Evolutionary conservation across 2,329 filamentous ascomycete species (phyloP).

Genomic region (Didymella arachidicola): DNA sequence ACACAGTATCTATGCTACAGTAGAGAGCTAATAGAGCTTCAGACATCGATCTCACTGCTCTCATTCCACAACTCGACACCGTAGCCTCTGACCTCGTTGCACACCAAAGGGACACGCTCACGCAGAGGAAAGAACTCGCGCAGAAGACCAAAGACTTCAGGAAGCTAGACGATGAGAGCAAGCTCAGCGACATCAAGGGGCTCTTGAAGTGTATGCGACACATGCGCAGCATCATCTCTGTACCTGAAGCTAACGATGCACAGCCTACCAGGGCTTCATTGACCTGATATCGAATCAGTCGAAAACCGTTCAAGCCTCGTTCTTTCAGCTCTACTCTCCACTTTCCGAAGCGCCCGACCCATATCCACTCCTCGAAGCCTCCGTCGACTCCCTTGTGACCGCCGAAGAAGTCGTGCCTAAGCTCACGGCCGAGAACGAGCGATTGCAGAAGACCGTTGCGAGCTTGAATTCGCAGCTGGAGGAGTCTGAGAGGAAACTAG

Average conservation of each 20-base stretch:
- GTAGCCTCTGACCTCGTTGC: constrained; percentile 94
- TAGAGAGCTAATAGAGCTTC: constrained; percentile 30
- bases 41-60: constrained; percentile 86
- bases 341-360: constrained; percentile 96
- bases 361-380: constrained; percentile 94
- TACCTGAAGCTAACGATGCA: constrained; percentile 26
- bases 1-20: not conserved
- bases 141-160: constrained; percentile 98
- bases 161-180: constrained; percentile 87
- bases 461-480: constrained; percentile 83
- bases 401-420: constrained; percentile 93
- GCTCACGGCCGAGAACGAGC: constrained; percentile 85
- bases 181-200: constrained; percentile 86
- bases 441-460: constrained; percentile 79
- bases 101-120: constrained; percentile 92
- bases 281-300: constrained; percentile 95
- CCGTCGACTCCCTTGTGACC: constrained; percentile 89
- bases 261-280: constrained; percentile 96
- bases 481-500: constrained; percentile 79
- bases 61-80: constrained; percentile 86
- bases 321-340: constrained; percentile 90
- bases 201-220: constrained; percentile 75
- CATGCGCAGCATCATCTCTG: not conserved
- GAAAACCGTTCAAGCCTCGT: constrained; percentile 91
- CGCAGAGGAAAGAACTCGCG: constrained; percentile 96